Percentiles rank a stretch among this genome's conserved stretches.
Evolutionary conservation across 2,329 filamentous ascomycete species (phyloP).

Genomic region (Neopestalotiopsis clavispora): DNA sequence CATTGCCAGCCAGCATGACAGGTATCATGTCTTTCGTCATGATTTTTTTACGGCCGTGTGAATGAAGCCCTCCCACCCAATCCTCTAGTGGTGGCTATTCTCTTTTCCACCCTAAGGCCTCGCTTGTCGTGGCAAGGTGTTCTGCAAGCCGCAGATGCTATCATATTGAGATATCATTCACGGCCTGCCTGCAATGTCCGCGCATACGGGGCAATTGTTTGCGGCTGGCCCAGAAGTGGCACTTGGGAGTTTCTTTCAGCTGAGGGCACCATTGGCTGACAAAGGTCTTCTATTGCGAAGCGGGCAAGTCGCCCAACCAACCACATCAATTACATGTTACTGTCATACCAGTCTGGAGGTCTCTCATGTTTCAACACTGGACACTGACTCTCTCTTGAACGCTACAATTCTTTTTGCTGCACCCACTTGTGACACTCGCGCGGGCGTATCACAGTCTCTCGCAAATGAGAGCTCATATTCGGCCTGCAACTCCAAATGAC

Average conservation of each 20-base stretch:
- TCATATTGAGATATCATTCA: neutral
- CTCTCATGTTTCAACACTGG: neutral
- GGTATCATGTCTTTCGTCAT: neutral
- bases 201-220: neutral
- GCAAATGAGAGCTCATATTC: neutral
- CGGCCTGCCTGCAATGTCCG: neutral
- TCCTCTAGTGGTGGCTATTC: neutral
- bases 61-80: neutral
- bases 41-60: conserved; percentile 2
- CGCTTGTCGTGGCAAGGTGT: neutral
- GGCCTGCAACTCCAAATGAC: neutral
- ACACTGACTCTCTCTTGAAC: conserved; percentile 8
- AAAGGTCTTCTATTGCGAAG: neutral
- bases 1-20: neutral
- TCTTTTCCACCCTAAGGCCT: too few species aligned
- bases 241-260: neutral
- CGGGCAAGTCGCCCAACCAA: neutral
- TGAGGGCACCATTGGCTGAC: conserved; percentile 1
- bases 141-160: neutral
- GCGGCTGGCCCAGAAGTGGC: neutral
- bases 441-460: neutral
- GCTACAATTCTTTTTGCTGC: neutral
- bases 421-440: neutral
- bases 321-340: neutral
- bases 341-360: neutral